Conservation (phyloP, 768 basidiomycete species). For the Serendipita vermifera region DNA sequence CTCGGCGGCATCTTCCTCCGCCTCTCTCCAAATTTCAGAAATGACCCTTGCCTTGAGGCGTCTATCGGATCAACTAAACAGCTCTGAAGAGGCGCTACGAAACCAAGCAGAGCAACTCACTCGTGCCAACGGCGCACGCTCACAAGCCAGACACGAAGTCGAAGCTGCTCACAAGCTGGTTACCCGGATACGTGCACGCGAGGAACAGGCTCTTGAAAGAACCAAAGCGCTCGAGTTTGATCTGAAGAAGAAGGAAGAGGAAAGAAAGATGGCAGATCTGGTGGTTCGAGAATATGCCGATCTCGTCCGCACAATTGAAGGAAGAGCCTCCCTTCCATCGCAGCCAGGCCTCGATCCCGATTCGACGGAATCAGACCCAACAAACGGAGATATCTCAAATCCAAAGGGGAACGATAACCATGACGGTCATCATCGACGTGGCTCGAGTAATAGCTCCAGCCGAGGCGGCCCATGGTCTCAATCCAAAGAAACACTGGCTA, state of each 20-base stretch:
- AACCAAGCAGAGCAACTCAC: constrained; percentile 37
- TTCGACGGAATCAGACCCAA: constrained; percentile 8
- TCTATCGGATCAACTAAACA: constrained; percentile 51
- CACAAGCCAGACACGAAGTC: constrained; percentile 29
- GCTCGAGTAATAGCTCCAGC: not conserved
- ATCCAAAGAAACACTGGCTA: not conserved
- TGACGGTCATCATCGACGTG: constrained; percentile 14
- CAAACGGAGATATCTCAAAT: not conserved
- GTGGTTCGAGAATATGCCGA: constrained; percentile 63
- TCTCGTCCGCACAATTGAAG: constrained; percentile 53
- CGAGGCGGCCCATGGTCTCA: not conserved
- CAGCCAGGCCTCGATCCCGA: not conserved
- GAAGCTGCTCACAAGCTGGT: constrained; percentile 46
- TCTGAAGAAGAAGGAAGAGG: constrained; percentile 40
- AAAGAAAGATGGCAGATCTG: constrained; percentile 42
- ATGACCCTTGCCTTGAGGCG: constrained; percentile 56
- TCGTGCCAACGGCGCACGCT: constrained; percentile 31
- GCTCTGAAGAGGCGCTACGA: constrained; percentile 44
- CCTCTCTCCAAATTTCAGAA: constrained; percentile 32
- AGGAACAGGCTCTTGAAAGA: constrained; percentile 38
- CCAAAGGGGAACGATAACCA: constrained; percentile 9
- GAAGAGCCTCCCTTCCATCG: constrained; percentile 23
- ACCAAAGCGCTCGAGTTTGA: constrained; percentile 32
- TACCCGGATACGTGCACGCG: constrained; percentile 38
- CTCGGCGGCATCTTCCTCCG: constrained; percentile 25